These are phyloP conservation scores for Diaporthe sp. DNA, from an alignment of 2,329 filamentous ascomycete genomes.

Conservation along the genomic window DNA sequence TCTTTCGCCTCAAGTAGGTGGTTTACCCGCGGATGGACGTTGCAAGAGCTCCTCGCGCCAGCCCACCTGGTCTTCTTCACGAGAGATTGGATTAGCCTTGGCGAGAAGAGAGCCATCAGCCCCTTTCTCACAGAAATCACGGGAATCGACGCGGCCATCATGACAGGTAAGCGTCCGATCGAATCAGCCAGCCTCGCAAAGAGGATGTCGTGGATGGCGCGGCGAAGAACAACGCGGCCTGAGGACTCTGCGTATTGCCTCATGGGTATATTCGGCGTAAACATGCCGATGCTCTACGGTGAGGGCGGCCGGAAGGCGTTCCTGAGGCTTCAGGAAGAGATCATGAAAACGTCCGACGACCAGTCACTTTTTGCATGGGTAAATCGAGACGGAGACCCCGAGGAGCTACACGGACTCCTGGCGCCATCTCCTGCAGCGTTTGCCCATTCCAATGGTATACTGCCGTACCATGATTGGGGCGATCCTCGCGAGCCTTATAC, in stretches of 20 bases:
- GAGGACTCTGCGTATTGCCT: constrained; percentile 25
- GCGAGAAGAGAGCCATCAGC: constrained; percentile 17
- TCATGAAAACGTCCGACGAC: constrained; percentile 22
- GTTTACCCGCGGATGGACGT: constrained; percentile 32
- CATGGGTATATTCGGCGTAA: background rate
- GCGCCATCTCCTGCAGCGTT: constrained; percentile 61
- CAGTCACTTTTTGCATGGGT: constrained; percentile 25
- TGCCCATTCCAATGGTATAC: constrained; percentile 47
- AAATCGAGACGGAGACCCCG: constrained; percentile 37
- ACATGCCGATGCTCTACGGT: constrained; percentile 10
- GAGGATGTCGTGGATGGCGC: constrained; percentile 15
- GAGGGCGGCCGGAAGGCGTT: constrained; percentile 21
- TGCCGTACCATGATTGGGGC: constrained; percentile 46
- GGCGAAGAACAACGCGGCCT: constrained; percentile 2
- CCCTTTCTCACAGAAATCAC: constrained; percentile 15
- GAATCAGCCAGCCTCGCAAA: background rate
- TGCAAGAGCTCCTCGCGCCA: constrained; percentile 36
- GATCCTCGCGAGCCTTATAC: constrained; percentile 41
- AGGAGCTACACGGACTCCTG: constrained; percentile 41
- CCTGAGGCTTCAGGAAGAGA: constrained; percentile 21
- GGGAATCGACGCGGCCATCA: background rate
- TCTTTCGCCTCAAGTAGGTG: background rate
- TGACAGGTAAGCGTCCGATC: constrained; percentile 34
- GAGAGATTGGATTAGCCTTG: constrained; percentile 31
- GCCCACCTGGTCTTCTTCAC: constrained; percentile 36